phyloP scores from a whole-genome alignment of 2,329 filamentous ascomycete genomes.

The Onygenales sp. region DNA sequence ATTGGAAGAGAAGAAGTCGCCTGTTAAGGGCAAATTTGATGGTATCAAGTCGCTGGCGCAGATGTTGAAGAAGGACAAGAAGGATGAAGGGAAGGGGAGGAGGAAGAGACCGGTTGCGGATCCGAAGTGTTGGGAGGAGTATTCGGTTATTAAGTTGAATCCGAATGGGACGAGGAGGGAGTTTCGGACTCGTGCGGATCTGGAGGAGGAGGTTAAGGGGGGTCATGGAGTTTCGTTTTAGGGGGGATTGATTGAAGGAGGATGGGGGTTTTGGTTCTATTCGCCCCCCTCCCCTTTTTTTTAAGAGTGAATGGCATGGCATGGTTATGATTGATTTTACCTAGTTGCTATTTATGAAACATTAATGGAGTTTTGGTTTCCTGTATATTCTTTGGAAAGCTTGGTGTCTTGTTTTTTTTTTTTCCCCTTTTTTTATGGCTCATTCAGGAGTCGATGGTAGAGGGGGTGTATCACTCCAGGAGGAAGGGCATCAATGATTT shows the following conservation, averaged over 20 bases:
- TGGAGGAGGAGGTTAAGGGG: not conserved
- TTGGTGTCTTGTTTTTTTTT: no score
- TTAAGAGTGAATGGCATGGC: no score
- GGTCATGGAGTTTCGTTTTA: not conserved
- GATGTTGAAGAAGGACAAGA: not conserved
- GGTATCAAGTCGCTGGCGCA: not conserved
- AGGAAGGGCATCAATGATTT: no score
- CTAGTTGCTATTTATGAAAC: no score
- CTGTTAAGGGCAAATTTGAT: not conserved
- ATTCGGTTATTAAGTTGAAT: not conserved
- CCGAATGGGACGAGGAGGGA: not conserved
- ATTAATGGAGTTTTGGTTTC: no score
- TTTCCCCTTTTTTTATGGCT: no score
- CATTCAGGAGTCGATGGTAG: no score
- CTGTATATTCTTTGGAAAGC: no score
- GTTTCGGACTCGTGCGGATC: slow-evolving; percentile 2
- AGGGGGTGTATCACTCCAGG: no score
- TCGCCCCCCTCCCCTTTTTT: no score
- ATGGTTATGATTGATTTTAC: no score
- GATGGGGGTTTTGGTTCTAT: no score
- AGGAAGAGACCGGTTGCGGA: not conserved
- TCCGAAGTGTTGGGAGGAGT: not conserved
- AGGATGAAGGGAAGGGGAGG: not conserved
- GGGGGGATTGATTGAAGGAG: not conserved
- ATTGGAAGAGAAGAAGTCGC: slow-evolving; percentile 12